Evolutionary conservation across 2,329 filamentous ascomycete genomes (phyloP), one percentile per base, ranked within the genome.

Genomic region (Colletotrichum ledebouriae): DNA sequence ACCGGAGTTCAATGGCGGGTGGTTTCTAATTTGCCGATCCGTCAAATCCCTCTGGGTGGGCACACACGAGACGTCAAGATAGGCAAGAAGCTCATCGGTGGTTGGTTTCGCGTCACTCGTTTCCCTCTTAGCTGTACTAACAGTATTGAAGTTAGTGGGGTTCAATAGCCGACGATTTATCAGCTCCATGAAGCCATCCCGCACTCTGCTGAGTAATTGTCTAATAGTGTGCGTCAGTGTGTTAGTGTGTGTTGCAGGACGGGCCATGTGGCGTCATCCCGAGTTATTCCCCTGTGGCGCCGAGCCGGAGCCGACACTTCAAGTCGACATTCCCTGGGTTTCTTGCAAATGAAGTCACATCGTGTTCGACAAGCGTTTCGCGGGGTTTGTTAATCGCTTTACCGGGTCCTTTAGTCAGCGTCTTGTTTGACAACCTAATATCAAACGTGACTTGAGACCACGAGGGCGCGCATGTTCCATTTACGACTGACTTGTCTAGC

Each of bases 251-350:
- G 42, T 52, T 53, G 50, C 25, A 20, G 41, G 25, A 20, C 15
- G 37, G 49, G 59, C 52, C 15, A 33, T 47, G 53, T 59, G 46
- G 53, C 65, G 59, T 68, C 60, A 68, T 68, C 42, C 60, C 60
- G 64, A 64, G 25, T 59, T 64, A 44, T 64, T 41, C 47, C 50
- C 53, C 22, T 52, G 33, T 46, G 65, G 22, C 60, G 33, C 53
- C 47, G 60, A 53, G 42, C 56, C 60, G 65, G 33, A 34, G 49
- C n/a, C n/a, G 15, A 41, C 6, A 15, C 0, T 17, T 4, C 11
- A 25, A 29, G 22, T 25, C 15, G 33, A 44, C 12, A 41, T 42
- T 47, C n/a, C 20, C 63, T 33, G 29, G 34, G 63, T 55, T 61
- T 66, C 63, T 12, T 2, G 6, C 57, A 56, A n/a, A 67, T 56